A percentile compares a stretch with the other conserved stretches of the same genome.
These are phyloP conservation scores for Nicotiana undulata DNA, from an alignment of 257 asterid species.

Conservation along the genomic window DNA sequence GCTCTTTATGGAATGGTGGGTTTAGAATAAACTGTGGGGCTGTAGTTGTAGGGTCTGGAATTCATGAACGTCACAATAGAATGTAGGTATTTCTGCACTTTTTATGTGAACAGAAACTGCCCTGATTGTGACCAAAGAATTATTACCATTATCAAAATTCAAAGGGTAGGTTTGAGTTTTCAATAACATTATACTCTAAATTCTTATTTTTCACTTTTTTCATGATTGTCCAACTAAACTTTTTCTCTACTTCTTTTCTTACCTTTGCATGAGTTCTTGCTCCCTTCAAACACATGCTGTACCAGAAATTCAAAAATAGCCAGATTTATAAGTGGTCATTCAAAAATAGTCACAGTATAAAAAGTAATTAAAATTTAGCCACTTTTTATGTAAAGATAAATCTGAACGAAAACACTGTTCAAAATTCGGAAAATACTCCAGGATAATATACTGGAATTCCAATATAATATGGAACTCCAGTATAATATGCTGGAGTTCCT, in stretches of 20 bases:
- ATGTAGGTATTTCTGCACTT: conserved; percentile 6
- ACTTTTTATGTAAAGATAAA: too few species aligned
- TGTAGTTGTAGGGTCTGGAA: neutral
- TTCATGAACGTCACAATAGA: conserved; percentile 3
- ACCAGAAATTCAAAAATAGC: too few species aligned
- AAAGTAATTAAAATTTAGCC: too few species aligned
- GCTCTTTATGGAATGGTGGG: conserved; percentile 9
- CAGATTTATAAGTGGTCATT: too few species aligned
- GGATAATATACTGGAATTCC: too few species aligned
- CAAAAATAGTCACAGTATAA: too few species aligned
- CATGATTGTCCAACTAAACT: too few species aligned
- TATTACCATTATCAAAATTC: neutral
- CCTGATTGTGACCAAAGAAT: neutral
- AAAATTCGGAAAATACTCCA: too few species aligned
- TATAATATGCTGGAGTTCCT: too few species aligned
- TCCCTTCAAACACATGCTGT: neutral
- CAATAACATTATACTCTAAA: neutral
- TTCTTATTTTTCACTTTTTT: neutral
- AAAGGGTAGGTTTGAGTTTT: neutral
- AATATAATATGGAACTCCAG: too few species aligned
- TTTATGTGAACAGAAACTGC: conserved; percentile 3
- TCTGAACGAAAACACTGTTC: too few species aligned
- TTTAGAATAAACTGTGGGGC: conserved; percentile 6
- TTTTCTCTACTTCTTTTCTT: neutral
- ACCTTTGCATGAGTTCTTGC: neutral